Evolutionary conservation across 177 flowering plant genomes (phyloP), one percentile per base, ranked within the genome.

Genomic region (Vitis hybrid): DNA sequence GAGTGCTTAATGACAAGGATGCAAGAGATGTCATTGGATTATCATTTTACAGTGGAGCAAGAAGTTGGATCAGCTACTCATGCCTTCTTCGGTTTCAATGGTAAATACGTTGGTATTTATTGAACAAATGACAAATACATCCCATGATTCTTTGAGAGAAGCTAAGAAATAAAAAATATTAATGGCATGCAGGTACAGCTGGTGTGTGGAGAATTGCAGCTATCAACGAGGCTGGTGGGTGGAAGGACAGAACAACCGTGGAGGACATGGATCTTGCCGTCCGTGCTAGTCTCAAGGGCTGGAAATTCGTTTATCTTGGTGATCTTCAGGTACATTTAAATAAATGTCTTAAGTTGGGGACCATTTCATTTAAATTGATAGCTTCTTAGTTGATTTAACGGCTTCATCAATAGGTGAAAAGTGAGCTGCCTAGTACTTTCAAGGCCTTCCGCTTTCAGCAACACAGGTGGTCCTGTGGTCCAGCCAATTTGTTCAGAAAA

Each of bases 251-350:
- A 63, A 95, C 99, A 0, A 95, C 99, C 0, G 99, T 95, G 18
- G 99, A 95, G 77, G 99, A 95, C 68, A 95, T 95, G 99, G 99
- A 95, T 73, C 90, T 95, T 73, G 99, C 99, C 2, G 98, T 95
- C 49, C 82, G 99, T 53, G 92, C 97, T 46, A 86, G 98, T 79
- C 98, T 95, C 64, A 82, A 85, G 64, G 99, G 99, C 46, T 95
- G 98, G 97, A 95, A 93, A 71, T 95, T 95, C 64, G 75, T 95
- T 1, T 95, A 93, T 78, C 80, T 95, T 32, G 94, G 96, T 59
- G 91, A 84, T 64, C 90, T 95, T 27, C 86, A 94, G 85, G 98
- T 94, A 83, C 9, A 57, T 51, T 14, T 27, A 27, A 27, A 27
- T 27, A 3, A 3, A 27, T 27, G 30, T 27, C 30, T 27, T 27